Percentiles rank a stretch among this genome's conserved stretches.
Evolutionary conservation across 176 grass and related monocot genomes (phyloP).

Genomic region (Coix lacrymajobi): DNA sequence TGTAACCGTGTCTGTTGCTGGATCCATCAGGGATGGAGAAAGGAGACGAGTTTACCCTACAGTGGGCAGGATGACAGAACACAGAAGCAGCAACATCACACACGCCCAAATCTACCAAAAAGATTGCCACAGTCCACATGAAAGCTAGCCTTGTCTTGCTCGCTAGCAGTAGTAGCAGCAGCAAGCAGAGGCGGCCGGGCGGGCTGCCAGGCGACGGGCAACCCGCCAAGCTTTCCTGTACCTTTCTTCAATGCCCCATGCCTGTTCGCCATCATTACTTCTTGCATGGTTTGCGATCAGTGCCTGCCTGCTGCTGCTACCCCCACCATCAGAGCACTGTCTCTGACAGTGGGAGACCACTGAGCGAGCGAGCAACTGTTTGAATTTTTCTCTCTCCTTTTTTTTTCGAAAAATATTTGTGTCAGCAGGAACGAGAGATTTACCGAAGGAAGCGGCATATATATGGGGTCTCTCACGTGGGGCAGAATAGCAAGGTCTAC

Average conservation of each 20-base stretch:
- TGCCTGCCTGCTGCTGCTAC: background rate
- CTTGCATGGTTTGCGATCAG: conserved; percentile 14
- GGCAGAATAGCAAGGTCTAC: too few species aligned
- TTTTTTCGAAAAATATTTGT: background rate
- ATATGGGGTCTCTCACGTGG: background rate
- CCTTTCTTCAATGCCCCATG: conserved; percentile 18
- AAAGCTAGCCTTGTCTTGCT: conserved; percentile 36
- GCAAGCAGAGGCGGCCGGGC: background rate
- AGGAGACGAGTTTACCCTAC: background rate
- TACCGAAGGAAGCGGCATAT: background rate
- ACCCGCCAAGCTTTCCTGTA: background rate
- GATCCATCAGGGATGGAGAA: background rate
- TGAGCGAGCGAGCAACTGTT: background rate
- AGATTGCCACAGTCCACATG: conserved; percentile 35
- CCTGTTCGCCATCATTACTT: conserved; percentile 18
- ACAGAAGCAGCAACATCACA: background rate
- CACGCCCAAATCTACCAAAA: conserved; percentile 25
- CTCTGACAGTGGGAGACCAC: background rate
- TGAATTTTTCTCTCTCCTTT: background rate
- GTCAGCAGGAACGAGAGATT: background rate
- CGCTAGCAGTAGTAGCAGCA: conserved; percentile 24
- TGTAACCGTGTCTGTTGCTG: background rate
- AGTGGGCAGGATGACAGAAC: background rate
- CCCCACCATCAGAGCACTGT: background rate
- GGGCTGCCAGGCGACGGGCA: conserved; percentile 4